Base-by-base conservation (phyloP, 1,284 basidiomycete genomes). In the Ustilago tritici region DNA sequence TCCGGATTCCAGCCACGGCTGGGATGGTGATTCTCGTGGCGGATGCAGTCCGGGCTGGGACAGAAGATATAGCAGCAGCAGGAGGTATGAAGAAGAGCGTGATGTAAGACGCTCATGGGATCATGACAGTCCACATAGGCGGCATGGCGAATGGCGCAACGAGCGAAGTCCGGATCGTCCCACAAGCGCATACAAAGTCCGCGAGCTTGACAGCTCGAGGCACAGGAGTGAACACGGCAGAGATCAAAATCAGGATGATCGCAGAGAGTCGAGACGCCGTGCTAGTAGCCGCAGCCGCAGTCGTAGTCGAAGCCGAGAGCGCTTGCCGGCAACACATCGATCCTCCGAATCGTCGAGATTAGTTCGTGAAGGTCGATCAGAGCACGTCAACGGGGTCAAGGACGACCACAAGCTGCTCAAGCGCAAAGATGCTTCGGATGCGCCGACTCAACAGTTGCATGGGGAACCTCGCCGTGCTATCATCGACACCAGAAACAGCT, bases 231-330 rank as follows among this genome's bases (percentile, higher is more conserved):
- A 63, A 19, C 35, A 38, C 14, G 65, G 50, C 11, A 34, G 32
- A 12, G 47, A 40, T 10, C 32, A 50, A 15, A 23, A 23, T 7
- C 61, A 52, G 19, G 38, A 56, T 15, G 49, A 46, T 2, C n/a
- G 43, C 19, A 47, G 50, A 32, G 50, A 43, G 23, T 43, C 41
- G 17, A 46, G 56, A 47, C 63, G 56, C 19, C 14, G 34, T 32
- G 40, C 14, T 19, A 59, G 52, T 19, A 41, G 52, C 23, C 63
- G 64, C 54, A 58, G 62, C 23, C 56, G 46, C 11, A 61, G 58
- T 35, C 52, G 60, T 46, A 50, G 56, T 19, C 56, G 56, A 3
- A 65, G 58, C 38, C 58, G 62, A 47, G 71, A 65, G 5, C 63
- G 71, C 9, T 36, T 28, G 11, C 50, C 40, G 17, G 38, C 5